Percentiles rank a stretch among this genome's conserved stretches.
phyloP scores from a whole-genome alignment of 2,329 filamentous ascomycete genomes.

The Metarhizium brunneum region DNA sequence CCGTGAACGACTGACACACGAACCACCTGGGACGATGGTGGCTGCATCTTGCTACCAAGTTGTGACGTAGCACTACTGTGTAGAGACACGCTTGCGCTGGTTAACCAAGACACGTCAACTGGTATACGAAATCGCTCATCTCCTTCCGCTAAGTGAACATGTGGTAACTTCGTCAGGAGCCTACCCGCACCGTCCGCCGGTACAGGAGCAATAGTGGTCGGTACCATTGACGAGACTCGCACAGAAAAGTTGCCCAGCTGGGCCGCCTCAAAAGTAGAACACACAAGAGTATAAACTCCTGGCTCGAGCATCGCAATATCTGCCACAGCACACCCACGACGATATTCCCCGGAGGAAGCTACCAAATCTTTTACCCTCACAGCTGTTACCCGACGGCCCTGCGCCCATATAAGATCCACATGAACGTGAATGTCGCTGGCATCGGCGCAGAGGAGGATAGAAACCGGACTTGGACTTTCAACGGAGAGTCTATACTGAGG shows the following conservation, averaged over 20 bases:
- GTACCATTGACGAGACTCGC: constrained; percentile 56
- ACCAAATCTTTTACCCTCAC: constrained; percentile 71
- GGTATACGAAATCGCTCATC: constrained; percentile 30
- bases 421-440: constrained; percentile 65
- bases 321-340: constrained; percentile 65
- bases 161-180: constrained; percentile 49
- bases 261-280: constrained; percentile 79
- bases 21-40: constrained; percentile 44
- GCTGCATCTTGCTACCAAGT: constrained; percentile 11
- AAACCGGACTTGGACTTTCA: constrained; percentile 48
- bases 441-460: constrained; percentile 63
- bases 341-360: constrained; percentile 80
- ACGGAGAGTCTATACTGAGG: constrained; percentile 72
- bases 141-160: constrained; percentile 40
- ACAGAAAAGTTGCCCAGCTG: constrained; percentile 69
- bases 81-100: constrained; percentile 36
- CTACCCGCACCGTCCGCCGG: constrained; percentile 67
- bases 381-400: constrained; percentile 59
- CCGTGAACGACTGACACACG: constrained; percentile 66
- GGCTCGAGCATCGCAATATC: constrained; percentile 51
- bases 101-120: constrained; percentile 39
- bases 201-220: constrained; percentile 50
- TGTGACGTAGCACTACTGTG: constrained; percentile 19
- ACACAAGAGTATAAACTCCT: constrained; percentile 79
- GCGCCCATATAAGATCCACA: constrained; percentile 73